Conservation (phyloP, 2,329 filamentous ascomycete genomes). For the Sclerotinia trifoliorum region DNA sequence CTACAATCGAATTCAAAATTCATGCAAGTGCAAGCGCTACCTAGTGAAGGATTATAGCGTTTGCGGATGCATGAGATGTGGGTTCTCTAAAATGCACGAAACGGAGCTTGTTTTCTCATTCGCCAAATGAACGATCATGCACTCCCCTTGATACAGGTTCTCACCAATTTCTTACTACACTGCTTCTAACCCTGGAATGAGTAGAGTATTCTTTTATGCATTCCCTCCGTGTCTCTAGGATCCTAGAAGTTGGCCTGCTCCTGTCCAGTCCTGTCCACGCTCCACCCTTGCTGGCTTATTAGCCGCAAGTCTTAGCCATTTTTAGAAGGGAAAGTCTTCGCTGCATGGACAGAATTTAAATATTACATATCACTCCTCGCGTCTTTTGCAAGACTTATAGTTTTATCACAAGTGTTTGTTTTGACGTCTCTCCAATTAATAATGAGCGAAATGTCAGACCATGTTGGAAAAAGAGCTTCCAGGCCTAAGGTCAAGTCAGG, state of each 20-base stretch:
- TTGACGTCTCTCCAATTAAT: background rate
- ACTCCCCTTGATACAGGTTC: background rate
- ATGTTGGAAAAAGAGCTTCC: conserved; percentile 21
- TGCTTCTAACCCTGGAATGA: background rate
- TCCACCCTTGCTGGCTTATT: background rate
- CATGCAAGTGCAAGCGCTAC: background rate
- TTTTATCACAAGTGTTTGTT: background rate
- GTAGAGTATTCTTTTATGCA: background rate
- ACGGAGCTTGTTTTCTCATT: background rate
- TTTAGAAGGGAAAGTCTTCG: background rate
- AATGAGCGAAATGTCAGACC: conserved; percentile 19
- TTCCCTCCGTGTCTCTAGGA: background rate
- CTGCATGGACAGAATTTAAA: background rate
- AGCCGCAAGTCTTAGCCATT: background rate
- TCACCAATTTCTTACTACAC: conserved; percentile 1
- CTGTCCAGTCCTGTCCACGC: background rate
- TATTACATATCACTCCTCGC: background rate
- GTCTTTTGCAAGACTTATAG: background rate
- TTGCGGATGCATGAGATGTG: background rate
- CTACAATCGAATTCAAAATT: background rate
- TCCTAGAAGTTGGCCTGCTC: background rate
- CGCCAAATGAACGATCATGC: background rate
- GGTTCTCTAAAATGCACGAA: background rate
- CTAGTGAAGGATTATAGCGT: background rate
- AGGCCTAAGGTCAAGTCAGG: conserved; percentile 21